Percentiles rank a stretch among this genome's conserved stretches.
These are phyloP conservation scores for Russula ochroleuca DNA, from an alignment of 768 basidiomycete species.

Conservation along the genomic window DNA sequence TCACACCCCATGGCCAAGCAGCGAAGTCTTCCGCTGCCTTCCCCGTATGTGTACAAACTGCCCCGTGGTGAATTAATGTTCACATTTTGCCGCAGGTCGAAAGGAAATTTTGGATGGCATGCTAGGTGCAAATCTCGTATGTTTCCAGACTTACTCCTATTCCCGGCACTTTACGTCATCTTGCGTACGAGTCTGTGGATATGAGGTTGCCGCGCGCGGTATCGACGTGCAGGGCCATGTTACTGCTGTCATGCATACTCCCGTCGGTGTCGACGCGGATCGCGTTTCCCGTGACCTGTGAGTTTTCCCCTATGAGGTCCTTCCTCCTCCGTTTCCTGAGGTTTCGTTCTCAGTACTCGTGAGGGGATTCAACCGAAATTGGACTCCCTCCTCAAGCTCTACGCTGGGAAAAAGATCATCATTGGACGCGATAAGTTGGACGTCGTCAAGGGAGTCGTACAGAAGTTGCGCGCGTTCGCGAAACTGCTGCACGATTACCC, in stretches of 20 bases:
- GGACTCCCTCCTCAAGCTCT: constrained; percentile 74
- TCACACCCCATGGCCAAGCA: constrained; percentile 96
- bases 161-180: constrained; percentile 92
- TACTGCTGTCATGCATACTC: constrained; percentile 80
- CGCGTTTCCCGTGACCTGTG: constrained; percentile 70
- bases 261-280: constrained; percentile 93
- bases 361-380: constrained; percentile 89
- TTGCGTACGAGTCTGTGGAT: constrained; percentile 94
- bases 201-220: constrained; percentile 64
- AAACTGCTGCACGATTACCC: constrained; percentile 92
- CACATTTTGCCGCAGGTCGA: constrained; percentile 46
- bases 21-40: constrained; percentile 91
- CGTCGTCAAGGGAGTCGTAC: constrained; percentile 95
- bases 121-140: constrained; percentile 93
- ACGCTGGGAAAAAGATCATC: constrained; percentile 97
- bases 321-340: constrained; percentile 7
- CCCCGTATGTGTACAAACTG: constrained; percentile 55
- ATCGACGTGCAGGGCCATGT: constrained; percentile 89
- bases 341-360: constrained; percentile 44
- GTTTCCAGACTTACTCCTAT: constrained; percentile 98
- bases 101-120: constrained; percentile 96
- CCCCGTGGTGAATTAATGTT: constrained; percentile 7
- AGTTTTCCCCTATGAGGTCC: constrained; percentile 37
- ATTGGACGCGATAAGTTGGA: constrained; percentile 97
- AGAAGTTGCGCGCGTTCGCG: constrained; percentile 97